Percentiles rank a stretch among this genome's conserved stretches.
Conservation (phyloP, 164 flowering plant genomes). For the Kingdonia uniflora region DNA sequence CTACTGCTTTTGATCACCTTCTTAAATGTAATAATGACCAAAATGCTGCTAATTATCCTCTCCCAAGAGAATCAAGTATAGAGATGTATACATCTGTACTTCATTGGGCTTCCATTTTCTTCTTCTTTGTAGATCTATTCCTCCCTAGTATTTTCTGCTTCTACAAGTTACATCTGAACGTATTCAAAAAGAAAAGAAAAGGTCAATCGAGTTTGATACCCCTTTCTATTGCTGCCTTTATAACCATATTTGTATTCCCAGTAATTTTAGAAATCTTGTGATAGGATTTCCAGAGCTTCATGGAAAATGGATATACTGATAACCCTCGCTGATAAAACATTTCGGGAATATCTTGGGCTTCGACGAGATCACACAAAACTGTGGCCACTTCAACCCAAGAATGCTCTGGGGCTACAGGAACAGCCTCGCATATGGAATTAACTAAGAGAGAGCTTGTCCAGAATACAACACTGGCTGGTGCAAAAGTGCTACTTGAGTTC, state of each 20-base stretch:
- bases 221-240: constrained; percentile 38
- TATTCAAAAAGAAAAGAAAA: not conserved
- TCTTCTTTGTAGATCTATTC: too few species aligned
- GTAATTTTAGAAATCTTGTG: constrained; percentile 15
- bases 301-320: constrained; percentile 60
- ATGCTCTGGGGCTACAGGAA: constrained; percentile 67
- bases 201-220: constrained; percentile 35
- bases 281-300: constrained; percentile 55
- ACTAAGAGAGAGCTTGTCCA: constrained; percentile 67
- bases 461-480: constrained; percentile 30
- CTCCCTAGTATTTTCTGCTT: too few species aligned
- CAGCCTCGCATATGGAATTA: constrained; percentile 41
- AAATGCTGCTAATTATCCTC: too few species aligned
- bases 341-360: constrained; percentile 25
- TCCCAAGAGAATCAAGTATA: too few species aligned
- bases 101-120: too few species aligned
- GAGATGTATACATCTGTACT: too few species aligned
- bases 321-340: constrained; percentile 49
- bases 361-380: constrained; percentile 27
- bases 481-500: constrained; percentile 4
- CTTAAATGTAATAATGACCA: too few species aligned
- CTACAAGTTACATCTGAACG: too few species aligned
- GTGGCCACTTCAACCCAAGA: constrained; percentile 60
- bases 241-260: constrained; percentile 19
- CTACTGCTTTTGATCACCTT: too few species aligned